Conservation (phyloP, 192 early-diverging fungal species). For the Coemansia biformis region DNA sequence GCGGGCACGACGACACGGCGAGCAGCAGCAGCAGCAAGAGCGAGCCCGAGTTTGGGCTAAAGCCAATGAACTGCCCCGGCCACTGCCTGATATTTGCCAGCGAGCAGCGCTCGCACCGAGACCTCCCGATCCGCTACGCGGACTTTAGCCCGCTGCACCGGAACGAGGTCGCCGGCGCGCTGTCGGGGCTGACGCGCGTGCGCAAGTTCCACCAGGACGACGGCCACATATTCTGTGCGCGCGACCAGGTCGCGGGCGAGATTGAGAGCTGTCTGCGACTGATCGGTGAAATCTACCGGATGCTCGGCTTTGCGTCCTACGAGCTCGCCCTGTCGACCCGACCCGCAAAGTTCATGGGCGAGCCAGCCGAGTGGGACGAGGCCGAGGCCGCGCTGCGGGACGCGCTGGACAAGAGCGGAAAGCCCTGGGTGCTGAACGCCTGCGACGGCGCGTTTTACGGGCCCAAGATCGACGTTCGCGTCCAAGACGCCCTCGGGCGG, state of each 20-base stretch:
- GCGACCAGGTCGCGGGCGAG: slow-evolving; percentile 72
- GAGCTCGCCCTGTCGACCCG: slow-evolving; percentile 77
- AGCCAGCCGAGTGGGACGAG: slow-evolving; percentile 64
- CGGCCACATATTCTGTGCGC: slow-evolving; percentile 90
- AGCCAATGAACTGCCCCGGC: slow-evolving; percentile 98
- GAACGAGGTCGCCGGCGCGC: slow-evolving; percentile 86
- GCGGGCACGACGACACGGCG: slow-evolving; percentile 15
- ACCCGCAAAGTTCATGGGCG: slow-evolving; percentile 72
- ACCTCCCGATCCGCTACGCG: slow-evolving; percentile 82
- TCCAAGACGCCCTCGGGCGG: slow-evolving; percentile 74
- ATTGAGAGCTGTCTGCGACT: slow-evolving; percentile 72
- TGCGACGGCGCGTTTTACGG: slow-evolving; percentile 97
- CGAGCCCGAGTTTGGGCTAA: slow-evolving; percentile 74
- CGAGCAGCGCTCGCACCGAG: slow-evolving; percentile 74
- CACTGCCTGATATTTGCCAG: slow-evolving; percentile 89
- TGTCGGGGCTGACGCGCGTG: slow-evolving; percentile 86
- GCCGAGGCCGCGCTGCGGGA: slow-evolving; percentile 71
- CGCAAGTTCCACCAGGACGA: slow-evolving; percentile 97
- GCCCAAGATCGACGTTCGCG: slow-evolving; percentile 89
- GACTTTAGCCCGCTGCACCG: slow-evolving; percentile 93
- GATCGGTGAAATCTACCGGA: slow-evolving; percentile 70
- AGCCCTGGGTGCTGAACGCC: slow-evolving; percentile 64
- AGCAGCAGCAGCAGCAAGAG: background rate
- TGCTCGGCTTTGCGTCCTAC: slow-evolving; percentile 75
- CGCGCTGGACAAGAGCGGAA: slow-evolving; percentile 60